Conservation (phyloP, 768 basidiomycete genomes). For the Lentinus tigrinus region DNA sequence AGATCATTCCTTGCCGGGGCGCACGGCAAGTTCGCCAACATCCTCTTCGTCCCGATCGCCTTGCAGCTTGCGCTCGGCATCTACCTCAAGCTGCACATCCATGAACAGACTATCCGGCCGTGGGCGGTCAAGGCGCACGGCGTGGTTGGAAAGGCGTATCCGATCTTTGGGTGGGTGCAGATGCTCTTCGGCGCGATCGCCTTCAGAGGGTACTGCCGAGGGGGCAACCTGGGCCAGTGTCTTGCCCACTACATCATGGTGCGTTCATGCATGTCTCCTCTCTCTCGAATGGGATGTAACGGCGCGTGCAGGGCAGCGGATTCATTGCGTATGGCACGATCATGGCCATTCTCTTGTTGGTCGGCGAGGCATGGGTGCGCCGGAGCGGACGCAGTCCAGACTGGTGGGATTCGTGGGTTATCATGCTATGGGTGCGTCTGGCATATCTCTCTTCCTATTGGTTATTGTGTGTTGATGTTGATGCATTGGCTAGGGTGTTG, state of each 20-base stretch:
- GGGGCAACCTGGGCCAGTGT: constrained; percentile 79
- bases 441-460: not conserved
- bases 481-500: constrained; percentile 47
- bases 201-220: constrained; percentile 76
- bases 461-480: not conserved
- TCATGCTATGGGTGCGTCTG: constrained; percentile 50
- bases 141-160: constrained; percentile 79
- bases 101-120: constrained; percentile 72
- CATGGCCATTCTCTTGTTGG: constrained; percentile 73
- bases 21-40: constrained; percentile 68
- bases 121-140: constrained; percentile 72
- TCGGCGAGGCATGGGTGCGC: constrained; percentile 77
- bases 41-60: constrained; percentile 64
- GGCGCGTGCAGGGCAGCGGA: constrained; percentile 58
- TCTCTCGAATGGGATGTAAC: not conserved
- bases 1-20: constrained; percentile 71
- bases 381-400: constrained; percentile 74
- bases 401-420: constrained; percentile 80
- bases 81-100: constrained; percentile 90
- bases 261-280: constrained; percentile 8
- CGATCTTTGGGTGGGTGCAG: constrained; percentile 85
- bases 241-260: constrained; percentile 85
- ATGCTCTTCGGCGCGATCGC: constrained; percentile 83
- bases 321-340: constrained; percentile 87
- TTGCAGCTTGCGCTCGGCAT: constrained; percentile 72